Percentiles rank a stretch among this genome's conserved stretches.
These are phyloP conservation scores for Butyriboletus loyo DNA, from an alignment of 768 basidiomycete genomes.

Conservation along the genomic window DNA sequence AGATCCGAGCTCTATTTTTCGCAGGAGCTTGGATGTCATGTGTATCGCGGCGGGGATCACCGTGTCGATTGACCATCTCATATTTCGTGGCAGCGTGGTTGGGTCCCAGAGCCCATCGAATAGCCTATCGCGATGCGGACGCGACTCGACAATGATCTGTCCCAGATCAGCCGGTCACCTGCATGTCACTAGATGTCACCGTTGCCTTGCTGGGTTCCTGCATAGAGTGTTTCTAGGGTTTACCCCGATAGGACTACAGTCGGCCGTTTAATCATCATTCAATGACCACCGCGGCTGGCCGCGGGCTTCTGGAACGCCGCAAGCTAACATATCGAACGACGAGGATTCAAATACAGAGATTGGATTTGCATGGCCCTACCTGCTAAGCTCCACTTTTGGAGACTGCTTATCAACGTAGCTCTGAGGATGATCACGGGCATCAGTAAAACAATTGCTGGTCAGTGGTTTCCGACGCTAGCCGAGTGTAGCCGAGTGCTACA, in stretches of 20 bases:
- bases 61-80: not conserved
- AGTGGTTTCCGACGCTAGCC: too few species aligned
- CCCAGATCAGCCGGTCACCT: not conserved
- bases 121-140: not conserved
- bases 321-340: not conserved
- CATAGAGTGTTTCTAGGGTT: not conserved
- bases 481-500: too few species aligned
- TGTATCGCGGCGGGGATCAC: too few species aligned
- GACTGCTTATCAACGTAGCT: not conserved
- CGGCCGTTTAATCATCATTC: not conserved
- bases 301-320: not conserved
- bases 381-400: not conserved
- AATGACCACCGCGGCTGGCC: not conserved
- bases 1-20: too few species aligned
- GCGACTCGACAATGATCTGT: not conserved
- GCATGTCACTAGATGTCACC: not conserved
- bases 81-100: not conserved
- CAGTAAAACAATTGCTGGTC: too few species aligned
- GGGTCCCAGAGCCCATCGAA: not conserved
- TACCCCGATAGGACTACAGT: not conserved
- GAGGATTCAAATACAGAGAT: not conserved
- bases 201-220: not conserved
- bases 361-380: not conserved
- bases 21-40: too few species aligned
- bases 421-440: not conserved